These are phyloP conservation scores for Sarcodon aspratus DNA, from an alignment of 768 basidiomycete species.

Conservation along the genomic window DNA sequence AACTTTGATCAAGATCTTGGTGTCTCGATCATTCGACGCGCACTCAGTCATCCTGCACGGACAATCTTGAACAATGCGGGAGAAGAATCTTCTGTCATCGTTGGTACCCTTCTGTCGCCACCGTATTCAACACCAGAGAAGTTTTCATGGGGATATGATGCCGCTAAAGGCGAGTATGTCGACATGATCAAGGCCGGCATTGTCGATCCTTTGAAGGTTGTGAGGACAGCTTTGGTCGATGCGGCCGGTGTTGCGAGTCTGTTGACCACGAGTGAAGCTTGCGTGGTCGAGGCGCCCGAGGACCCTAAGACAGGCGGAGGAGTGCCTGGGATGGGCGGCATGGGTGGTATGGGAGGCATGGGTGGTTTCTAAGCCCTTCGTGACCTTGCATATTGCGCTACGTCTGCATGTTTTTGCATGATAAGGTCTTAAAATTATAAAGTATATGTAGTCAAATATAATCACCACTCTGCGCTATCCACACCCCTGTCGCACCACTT, in stretches of 20 bases:
- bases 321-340: slow-evolving; percentile 37
- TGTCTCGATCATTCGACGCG: slow-evolving; percentile 83
- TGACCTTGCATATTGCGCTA: too few species aligned
- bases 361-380: slow-evolving; percentile 27
- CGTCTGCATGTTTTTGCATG: too few species aligned
- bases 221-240: slow-evolving; percentile 85
- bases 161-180: slow-evolving; percentile 82
- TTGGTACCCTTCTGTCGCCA: slow-evolving; percentile 68
- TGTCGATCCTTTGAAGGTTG: slow-evolving; percentile 94
- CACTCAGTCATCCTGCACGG: slow-evolving; percentile 72
- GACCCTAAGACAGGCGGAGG: slow-evolving; percentile 45
- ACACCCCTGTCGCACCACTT: too few species aligned
- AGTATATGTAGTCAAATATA: too few species aligned
- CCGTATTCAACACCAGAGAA: slow-evolving; percentile 58
- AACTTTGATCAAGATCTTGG: slow-evolving; percentile 99
- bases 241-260: slow-evolving; percentile 89
- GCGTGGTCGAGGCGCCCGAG: slow-evolving; percentile 87
- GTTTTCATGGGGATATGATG: slow-evolving; percentile 85
- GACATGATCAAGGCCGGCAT: slow-evolving; percentile 95
- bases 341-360: slow-evolving; percentile 51
- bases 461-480: too few species aligned
- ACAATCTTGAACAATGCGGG: slow-evolving; percentile 92
- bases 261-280: slow-evolving; percentile 87
- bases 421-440: too few species aligned
- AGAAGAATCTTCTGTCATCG: slow-evolving; percentile 88